These are phyloP conservation scores for Yarrowia sp. DNA, from an alignment of 805 yeast species.

Conservation along the genomic window DNA sequence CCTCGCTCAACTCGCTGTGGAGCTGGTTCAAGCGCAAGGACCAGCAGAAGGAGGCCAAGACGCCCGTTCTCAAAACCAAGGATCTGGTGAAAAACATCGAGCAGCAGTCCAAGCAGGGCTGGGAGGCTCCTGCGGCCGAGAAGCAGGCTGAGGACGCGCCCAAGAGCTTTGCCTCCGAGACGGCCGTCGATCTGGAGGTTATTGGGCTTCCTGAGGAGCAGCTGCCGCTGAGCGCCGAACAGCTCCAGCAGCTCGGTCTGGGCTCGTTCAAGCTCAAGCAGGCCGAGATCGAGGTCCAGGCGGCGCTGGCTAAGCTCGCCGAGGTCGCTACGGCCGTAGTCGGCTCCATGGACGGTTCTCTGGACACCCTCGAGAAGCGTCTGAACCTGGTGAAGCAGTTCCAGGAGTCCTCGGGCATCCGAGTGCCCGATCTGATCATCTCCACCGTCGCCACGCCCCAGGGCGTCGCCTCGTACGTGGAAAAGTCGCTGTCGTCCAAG, in stretches of 20 bases:
- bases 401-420: slow-evolving; percentile 49
- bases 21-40: slow-evolving; percentile 27
- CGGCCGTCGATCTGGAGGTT: slow-evolving; percentile 30
- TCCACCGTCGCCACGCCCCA: slow-evolving; percentile 44
- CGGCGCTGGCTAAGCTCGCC: slow-evolving; percentile 10
- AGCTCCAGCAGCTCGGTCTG: not conserved
- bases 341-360: slow-evolving; percentile 24
- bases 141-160: slow-evolving; percentile 1
- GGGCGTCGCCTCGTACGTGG: slow-evolving; percentile 44
- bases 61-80: slow-evolving; percentile 30
- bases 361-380: slow-evolving; percentile 46
- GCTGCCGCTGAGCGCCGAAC: slow-evolving; percentile 29
- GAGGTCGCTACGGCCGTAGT: not conserved
- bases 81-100: slow-evolving; percentile 31
- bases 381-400: slow-evolving; percentile 51
- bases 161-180: not conserved
- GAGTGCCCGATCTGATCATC: slow-evolving; percentile 53
- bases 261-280: not conserved
- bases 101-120: slow-evolving; percentile 25
- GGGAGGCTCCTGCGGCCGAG: slow-evolving; percentile 3
- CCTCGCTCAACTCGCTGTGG: slow-evolving; percentile 9
- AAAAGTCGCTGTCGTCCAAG: slow-evolving; percentile 42
- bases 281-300: slow-evolving; percentile 27
- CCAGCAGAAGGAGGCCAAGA: not conserved
- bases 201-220: slow-evolving; percentile 32